Percentiles rank a stretch among this genome's conserved stretches.
These are phyloP conservation scores for Monosporascus sp. DNA, from an alignment of 2,329 filamentous ascomycete species.

Conservation along the genomic window DNA sequence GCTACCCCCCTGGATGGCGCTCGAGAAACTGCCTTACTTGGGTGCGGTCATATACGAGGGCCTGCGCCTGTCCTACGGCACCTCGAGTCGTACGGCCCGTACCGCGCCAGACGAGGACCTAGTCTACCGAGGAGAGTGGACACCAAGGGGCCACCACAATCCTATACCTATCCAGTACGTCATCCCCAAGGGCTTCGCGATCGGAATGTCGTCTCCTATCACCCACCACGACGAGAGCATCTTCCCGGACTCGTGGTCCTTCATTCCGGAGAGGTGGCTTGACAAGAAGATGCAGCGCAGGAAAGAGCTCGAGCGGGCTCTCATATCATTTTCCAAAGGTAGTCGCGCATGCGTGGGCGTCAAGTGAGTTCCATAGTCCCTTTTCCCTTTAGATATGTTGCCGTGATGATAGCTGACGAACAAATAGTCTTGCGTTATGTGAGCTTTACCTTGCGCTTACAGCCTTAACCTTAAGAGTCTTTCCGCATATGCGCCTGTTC, in stretches of 20 bases:
- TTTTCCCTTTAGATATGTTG: no score
- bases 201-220: slow-evolving; percentile 33
- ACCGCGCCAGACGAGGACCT: slow-evolving; percentile 25
- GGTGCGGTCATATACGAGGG: slow-evolving; percentile 33
- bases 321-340: slow-evolving; percentile 38
- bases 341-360: slow-evolving; percentile 37
- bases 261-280: slow-evolving; percentile 36
- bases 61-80: slow-evolving; percentile 29
- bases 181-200: slow-evolving; percentile 31
- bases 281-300: slow-evolving; percentile 23
- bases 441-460: slow-evolving; percentile 22
- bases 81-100: slow-evolving; percentile 22
- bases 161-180: slow-evolving; percentile 19
- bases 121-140: slow-evolving; percentile 22
- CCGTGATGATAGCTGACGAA: no score
- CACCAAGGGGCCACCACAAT: slow-evolving; percentile 2
- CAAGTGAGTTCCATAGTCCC: slow-evolving; percentile 21
- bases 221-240: slow-evolving; percentile 34
- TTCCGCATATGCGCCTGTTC: slow-evolving; percentile 20
- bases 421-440: slow-evolving; percentile 13
- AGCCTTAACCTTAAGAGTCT: slow-evolving; percentile 20
- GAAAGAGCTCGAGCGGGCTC: slow-evolving; percentile 29
- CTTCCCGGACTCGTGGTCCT: slow-evolving; percentile 32
- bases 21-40: slow-evolving; percentile 33
- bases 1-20: slow-evolving; percentile 22